phyloP scores from a whole-genome alignment of 352 stramenopile genomes.

The Pythium apleroticum region DNA sequence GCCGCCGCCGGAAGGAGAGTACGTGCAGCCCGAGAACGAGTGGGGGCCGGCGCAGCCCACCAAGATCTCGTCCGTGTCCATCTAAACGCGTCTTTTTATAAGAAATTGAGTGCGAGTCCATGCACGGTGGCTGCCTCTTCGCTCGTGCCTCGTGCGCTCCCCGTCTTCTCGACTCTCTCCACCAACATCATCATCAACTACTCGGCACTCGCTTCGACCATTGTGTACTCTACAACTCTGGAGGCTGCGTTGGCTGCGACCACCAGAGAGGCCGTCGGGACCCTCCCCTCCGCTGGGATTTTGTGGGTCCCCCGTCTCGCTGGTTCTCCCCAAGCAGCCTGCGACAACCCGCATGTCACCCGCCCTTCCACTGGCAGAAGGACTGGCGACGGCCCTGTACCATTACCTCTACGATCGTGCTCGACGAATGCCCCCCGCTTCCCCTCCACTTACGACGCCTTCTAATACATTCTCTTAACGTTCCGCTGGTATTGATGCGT shows the following conservation, averaged over 20 bases:
- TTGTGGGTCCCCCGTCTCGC: constrained; percentile 1
- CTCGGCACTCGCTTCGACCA: constrained; percentile 4
- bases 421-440: neutral
- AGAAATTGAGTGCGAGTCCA: constrained; percentile 15
- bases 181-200: constrained; percentile 1
- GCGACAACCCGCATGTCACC: neutral
- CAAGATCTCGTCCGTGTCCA: constrained; percentile 85
- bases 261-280: neutral
- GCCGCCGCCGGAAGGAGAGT: constrained; percentile 76
- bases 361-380: constrained; percentile 23
- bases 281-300: constrained; percentile 10
- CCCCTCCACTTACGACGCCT: neutral
- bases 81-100: constrained; percentile 41
- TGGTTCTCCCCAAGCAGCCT: neutral
- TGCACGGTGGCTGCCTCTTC: neutral
- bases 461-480: constrained; percentile 8
- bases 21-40: constrained; percentile 82
- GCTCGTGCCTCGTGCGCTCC: constrained; percentile 1
- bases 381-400: constrained; percentile 1
- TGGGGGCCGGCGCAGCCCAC: constrained; percentile 77
- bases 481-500: neutral
- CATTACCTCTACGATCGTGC: neutral
- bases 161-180: constrained; percentile 5
- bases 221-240: neutral
- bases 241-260: neutral